These are phyloP conservation scores for Filobasidium floriforme DNA, from an alignment of 768 basidiomycete genomes.

Conservation along the genomic window DNA sequence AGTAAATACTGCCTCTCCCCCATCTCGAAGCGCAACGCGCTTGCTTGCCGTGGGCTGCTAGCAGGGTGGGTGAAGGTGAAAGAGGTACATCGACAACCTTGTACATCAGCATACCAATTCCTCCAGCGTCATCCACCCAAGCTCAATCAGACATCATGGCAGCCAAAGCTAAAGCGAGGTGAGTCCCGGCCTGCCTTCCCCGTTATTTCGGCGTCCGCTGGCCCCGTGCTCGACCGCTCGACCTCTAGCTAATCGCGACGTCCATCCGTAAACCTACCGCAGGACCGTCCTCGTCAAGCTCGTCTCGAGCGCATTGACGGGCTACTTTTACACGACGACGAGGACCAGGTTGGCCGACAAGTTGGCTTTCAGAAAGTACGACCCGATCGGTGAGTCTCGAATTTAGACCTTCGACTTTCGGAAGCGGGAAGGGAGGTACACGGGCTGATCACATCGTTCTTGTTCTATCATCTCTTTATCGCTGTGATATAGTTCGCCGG, in stretches of 20 bases:
- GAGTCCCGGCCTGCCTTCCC: background rate
- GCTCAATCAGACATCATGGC: slow-evolving; percentile 8
- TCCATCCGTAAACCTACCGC: too few species aligned
- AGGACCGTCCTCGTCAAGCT: slow-evolving; percentile 81
- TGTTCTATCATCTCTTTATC: background rate
- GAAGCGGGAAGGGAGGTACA: too few species aligned
- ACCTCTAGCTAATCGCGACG: too few species aligned
- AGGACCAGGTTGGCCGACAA: slow-evolving; percentile 67
- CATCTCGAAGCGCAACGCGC: too few species aligned
- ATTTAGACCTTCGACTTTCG: background rate
- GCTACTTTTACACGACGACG: slow-evolving; percentile 80
- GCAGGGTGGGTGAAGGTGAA: too few species aligned
- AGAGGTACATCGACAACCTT: too few species aligned
- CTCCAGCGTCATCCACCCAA: background rate
- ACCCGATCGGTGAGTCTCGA: slow-evolving; percentile 61
- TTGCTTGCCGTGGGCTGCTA: too few species aligned
- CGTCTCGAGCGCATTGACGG: slow-evolving; percentile 84
- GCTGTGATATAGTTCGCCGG: slow-evolving; percentile 29
- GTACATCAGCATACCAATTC: too few species aligned
- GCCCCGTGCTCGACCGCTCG: too few species aligned
- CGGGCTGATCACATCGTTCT: background rate
- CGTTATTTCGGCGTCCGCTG: too few species aligned
- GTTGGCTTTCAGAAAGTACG: slow-evolving; percentile 84
- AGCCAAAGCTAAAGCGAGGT: slow-evolving; percentile 25
- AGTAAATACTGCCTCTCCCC: too few species aligned